Base-by-base conservation (phyloP, 257 asterid genomes). In the Jacaranda mimosifolia region DNA sequence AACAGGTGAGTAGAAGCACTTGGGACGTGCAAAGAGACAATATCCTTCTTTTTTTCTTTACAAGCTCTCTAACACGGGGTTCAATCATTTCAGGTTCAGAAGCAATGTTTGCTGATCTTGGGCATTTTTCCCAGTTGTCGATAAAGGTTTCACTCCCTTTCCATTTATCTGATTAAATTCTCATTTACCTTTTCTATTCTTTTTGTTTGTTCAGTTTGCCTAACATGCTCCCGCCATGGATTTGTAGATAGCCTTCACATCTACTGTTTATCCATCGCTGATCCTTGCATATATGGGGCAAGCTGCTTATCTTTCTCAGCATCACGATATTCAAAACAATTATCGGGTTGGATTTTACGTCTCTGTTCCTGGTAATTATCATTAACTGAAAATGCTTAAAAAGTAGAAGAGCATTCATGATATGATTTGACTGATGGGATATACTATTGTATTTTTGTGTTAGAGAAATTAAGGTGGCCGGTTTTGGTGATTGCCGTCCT, bases 81-180 rank as follows among this genome's bases (percentile, higher is more conserved):
- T 48, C 39, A 10, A 21, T 43, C 74, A 73, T 63, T 78, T n/a
- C 94, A 91, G 98, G 98, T 78, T 94, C 98, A 3, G 97, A 90
- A 84, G 98, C 98, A n/a, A 94, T 94, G 98, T 94, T 90, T 85
- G 98, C 98, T 74, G 98, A 94, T 83, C 94, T 94, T 0, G 98
- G 98, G 59, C 98, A 94, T 81, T 94, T 94, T 77, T 86, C 96
- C 57, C 97, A 94, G 86, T 70, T 85, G 73, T 94, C 98, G n/a
- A 94, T 94, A 73, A 86, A 91, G 96, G 98, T 91, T 81, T 6
- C 15, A 3, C 7, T 19, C 46, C 6, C 51, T 39, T 75, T n/a
- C 6, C 66, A n/a, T 42, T 48, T 5, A 35, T 39, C 57, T 57
- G 55, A 45, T 45, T 62, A 12, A 51, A 4, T 42, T 9, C 6